Conservation (phyloP, 2,329 filamentous ascomycete genomes). For the Pezizomycotina sp. region DNA sequence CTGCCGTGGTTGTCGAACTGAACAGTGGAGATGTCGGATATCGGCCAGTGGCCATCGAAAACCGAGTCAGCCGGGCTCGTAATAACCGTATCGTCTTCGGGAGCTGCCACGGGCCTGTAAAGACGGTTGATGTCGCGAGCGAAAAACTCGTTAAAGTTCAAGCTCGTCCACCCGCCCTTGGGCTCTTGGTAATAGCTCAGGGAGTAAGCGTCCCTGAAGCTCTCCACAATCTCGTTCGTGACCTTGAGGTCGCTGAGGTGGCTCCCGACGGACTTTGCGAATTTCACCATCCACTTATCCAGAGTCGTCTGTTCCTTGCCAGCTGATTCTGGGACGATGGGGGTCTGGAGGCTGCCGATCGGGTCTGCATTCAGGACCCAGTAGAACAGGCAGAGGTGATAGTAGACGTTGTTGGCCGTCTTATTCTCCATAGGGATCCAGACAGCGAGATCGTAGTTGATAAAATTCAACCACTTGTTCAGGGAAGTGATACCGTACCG, state of each 20-base stretch:
- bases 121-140: slow-evolving; percentile 29
- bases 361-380: slow-evolving; percentile 30
- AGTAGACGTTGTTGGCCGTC: slow-evolving; percentile 29
- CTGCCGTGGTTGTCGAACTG: slow-evolving; percentile 24
- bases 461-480: slow-evolving; percentile 14
- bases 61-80: slow-evolving; percentile 30
- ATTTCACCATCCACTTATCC: slow-evolving; percentile 31
- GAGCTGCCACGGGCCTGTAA: slow-evolving; percentile 26
- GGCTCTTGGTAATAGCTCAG: slow-evolving; percentile 28
- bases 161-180: slow-evolving; percentile 25
- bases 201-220: slow-evolving; percentile 28
- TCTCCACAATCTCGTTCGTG: slow-evolving; percentile 26
- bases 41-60: slow-evolving; percentile 26
- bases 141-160: slow-evolving; percentile 32
- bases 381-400: slow-evolving; percentile 31
- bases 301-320: slow-evolving; percentile 26
- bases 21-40: slow-evolving; percentile 18
- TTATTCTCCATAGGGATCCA: slow-evolving; percentile 30
- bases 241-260: slow-evolving; percentile 29
- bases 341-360: slow-evolving; percentile 25
- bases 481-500: slow-evolving; percentile 17
- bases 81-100: slow-evolving; percentile 26
- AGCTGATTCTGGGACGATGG: slow-evolving; percentile 26
- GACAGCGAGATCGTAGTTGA: slow-evolving; percentile 27
- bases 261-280: slow-evolving; percentile 28